These are phyloP conservation scores for Dendrobium huoshanense DNA, from an alignment of 106 monocot species.

Conservation along the genomic window DNA sequence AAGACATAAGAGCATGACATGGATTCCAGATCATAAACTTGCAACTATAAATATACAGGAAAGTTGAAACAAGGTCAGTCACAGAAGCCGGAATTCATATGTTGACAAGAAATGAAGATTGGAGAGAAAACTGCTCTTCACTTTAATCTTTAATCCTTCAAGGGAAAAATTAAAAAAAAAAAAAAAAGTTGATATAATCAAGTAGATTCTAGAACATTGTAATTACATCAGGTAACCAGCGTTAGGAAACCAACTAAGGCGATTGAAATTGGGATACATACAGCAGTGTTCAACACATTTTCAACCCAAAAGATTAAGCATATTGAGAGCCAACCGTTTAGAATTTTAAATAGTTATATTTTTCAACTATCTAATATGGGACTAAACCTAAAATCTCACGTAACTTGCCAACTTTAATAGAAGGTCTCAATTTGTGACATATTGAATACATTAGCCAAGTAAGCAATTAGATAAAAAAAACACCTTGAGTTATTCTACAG, in stretches of 20 bases:
- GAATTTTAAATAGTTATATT: too few species aligned
- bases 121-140: background rate
- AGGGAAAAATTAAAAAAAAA: background rate
- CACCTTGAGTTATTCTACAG: too few species aligned
- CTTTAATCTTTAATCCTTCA: background rate
- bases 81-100: background rate
- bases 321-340: too few species aligned
- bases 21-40: slow-evolving; percentile 76
- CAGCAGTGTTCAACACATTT: background rate
- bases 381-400: too few species aligned
- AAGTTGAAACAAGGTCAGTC: background rate
- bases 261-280: background rate
- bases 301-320: too few species aligned
- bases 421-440: background rate
- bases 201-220: background rate
- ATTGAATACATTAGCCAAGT: background rate
- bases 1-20: slow-evolving; percentile 95
- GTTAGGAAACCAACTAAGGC: too few species aligned
- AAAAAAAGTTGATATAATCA: background rate
- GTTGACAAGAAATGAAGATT: background rate
- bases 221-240: background rate
- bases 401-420: background rate
- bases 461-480: background rate
- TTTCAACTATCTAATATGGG: too few species aligned
- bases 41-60: slow-evolving; percentile 41